These are phyloP conservation scores for Agaricales sp. DNA, from an alignment of 1,284 basidiomycete species.

Conservation along the genomic window DNA sequence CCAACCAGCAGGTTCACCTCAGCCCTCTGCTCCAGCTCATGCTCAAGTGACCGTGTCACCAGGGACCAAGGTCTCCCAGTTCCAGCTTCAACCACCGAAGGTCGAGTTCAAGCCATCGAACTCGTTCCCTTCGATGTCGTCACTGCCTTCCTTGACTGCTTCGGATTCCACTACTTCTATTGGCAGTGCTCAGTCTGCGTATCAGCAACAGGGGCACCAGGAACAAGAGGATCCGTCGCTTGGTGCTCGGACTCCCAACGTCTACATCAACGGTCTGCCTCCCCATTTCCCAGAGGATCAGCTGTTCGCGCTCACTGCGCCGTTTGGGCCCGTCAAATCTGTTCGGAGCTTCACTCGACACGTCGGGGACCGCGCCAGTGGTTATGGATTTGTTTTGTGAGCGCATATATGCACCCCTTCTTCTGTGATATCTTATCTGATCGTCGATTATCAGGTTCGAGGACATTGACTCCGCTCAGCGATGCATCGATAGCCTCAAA, in stretches of 20 bases:
- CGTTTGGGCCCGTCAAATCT: conserved; percentile 46
- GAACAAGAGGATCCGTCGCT: background rate
- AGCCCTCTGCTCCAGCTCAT: background rate
- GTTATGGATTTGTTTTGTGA: conserved; percentile 74
- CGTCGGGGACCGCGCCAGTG: conserved; percentile 51
- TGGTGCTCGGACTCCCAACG: conserved; percentile 42
- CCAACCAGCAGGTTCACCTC: background rate
- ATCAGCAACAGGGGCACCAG: background rate
- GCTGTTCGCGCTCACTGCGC: conserved; percentile 41
- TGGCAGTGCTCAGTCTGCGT: background rate
- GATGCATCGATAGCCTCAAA: conserved; percentile 55
- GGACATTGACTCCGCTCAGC: conserved; percentile 49
- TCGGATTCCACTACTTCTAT: background rate
- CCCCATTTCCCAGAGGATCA: conserved; percentile 55
- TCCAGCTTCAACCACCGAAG: background rate
- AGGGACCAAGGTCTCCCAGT: background rate
- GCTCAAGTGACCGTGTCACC: background rate
- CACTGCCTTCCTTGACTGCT: background rate
- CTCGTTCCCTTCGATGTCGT: background rate
- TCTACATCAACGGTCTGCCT: conserved; percentile 60
- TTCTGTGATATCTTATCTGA: background rate
- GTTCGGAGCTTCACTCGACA: conserved; percentile 57
- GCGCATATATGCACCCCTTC: conserved; percentile 15
- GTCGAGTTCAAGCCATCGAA: background rate
- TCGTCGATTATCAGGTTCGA: conserved; percentile 38